Evolutionary conservation across 352 stramenopile genomes (phyloP).

Genomic region (Pseudoperonospora humuli): DNA sequence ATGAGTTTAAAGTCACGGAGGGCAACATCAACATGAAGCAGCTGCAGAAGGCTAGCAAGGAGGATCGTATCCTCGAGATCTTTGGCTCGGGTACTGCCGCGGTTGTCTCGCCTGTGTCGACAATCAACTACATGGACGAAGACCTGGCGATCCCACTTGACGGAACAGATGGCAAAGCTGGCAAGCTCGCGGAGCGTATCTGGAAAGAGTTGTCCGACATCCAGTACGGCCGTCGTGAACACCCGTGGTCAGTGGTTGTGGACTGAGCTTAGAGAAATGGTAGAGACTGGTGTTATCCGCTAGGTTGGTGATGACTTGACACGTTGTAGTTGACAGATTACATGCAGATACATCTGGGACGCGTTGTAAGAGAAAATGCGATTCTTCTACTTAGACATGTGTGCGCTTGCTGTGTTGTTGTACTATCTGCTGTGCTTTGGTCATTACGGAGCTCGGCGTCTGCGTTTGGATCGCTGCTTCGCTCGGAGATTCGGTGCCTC

Average conservation of each 20-base stretch:
- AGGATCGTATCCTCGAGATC: slow-evolving; percentile 89
- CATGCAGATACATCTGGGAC: slow-evolving; percentile 1
- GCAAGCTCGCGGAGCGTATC: slow-evolving; percentile 80
- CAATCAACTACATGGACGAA: slow-evolving; percentile 91
- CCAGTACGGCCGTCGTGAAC: slow-evolving; percentile 51
- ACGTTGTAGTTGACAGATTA: slow-evolving; percentile 4
- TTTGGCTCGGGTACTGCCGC: slow-evolving; percentile 95
- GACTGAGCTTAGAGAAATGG: slow-evolving; percentile 21
- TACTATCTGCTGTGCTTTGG: not conserved
- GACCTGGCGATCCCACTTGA: slow-evolving; percentile 89
- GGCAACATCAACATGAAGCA: slow-evolving; percentile 92
- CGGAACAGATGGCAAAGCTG: slow-evolving; percentile 74
- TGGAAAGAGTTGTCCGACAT: slow-evolving; percentile 90
- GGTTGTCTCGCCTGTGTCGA: slow-evolving; percentile 90
- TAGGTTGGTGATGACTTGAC: slow-evolving; percentile 1
- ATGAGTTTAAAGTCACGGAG: slow-evolving; percentile 93
- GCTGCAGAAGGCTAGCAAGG: slow-evolving; percentile 86
- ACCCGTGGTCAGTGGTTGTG: slow-evolving; percentile 46
- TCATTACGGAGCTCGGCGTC: slow-evolving; percentile 5
- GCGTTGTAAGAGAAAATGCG: slow-evolving; percentile 20
- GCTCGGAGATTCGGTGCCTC: not conserved
- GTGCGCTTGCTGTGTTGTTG: not conserved
- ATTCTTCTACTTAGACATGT: slow-evolving; percentile 13
- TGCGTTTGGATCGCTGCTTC: slow-evolving; percentile 2
- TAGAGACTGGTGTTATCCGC: not conserved